These are phyloP conservation scores for Calonectria naviculata DNA, from an alignment of 2,329 filamentous ascomycete genomes.

Conservation along the genomic window DNA sequence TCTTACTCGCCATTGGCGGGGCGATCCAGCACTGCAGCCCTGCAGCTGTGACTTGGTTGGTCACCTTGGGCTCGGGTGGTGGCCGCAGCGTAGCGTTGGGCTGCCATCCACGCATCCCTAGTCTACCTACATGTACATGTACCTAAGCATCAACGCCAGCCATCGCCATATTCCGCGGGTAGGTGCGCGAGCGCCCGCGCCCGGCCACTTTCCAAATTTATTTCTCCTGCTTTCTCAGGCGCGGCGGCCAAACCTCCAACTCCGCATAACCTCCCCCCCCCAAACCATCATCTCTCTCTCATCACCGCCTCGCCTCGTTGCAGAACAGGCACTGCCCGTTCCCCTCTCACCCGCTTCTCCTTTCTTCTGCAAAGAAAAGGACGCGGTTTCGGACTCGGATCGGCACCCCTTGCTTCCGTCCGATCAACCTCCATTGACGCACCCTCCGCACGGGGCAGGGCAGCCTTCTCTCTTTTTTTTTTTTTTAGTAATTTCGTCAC, in stretches of 20 bases:
- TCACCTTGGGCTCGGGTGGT: neutral
- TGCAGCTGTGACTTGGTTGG: conserved; percentile 18
- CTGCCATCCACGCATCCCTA: conserved; percentile 18
- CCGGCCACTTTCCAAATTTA: conserved; percentile 22
- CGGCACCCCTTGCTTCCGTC: conserved; percentile 37
- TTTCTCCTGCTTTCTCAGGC: conserved; percentile 20
- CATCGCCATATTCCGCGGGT: conserved; percentile 21
- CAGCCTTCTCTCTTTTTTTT: conserved; percentile 16
- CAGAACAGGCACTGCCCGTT: neutral
- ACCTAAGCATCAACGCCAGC: conserved; percentile 9
- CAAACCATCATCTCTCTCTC: conserved; percentile 3
- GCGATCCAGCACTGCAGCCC: conserved; percentile 23
- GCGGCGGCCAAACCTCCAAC: conserved; percentile 11
- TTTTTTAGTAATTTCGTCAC: conserved; percentile 28
- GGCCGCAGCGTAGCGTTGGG: conserved; percentile 21
- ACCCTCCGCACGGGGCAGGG: conserved; percentile 4
- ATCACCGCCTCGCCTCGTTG: conserved; percentile 22
- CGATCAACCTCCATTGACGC: conserved; percentile 36
- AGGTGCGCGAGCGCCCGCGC: conserved; percentile 21
- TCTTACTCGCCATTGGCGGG: conserved; percentile 12
- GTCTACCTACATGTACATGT: conserved; percentile 1
- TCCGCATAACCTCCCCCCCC: neutral
- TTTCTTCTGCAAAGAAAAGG: neutral
- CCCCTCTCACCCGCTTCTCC: neutral
- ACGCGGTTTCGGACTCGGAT: conserved; percentile 37